Conservation (phyloP, 2,329 filamentous ascomycete species). For the Lasiodiplodia citricola region DNA sequence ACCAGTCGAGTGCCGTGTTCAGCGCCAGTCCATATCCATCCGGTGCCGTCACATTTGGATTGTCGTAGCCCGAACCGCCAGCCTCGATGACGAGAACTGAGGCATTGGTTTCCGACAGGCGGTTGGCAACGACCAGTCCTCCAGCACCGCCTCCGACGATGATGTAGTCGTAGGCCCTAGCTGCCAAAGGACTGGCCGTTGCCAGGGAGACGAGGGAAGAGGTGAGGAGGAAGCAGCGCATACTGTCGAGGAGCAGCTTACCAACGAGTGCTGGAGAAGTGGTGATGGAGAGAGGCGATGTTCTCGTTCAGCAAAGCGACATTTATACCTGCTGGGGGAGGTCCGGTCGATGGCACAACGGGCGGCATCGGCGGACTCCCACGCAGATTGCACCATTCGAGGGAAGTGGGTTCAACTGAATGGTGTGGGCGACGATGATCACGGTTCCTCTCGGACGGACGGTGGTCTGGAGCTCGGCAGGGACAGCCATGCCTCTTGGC, state of each 20-base stretch:
- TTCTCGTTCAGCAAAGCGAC: not conserved
- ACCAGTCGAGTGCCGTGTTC: constrained; percentile 47
- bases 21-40: constrained; percentile 34
- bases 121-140: constrained; percentile 56
- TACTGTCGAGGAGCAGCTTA: not conserved
- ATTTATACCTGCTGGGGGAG: not conserved
- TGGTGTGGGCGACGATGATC: not conserved
- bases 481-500: not conserved
- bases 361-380: constrained; percentile 1
- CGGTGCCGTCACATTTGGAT: constrained; percentile 38
- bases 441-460: constrained; percentile 1
- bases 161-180: constrained; percentile 35
- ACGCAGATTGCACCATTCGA: not conserved
- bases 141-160: constrained; percentile 51
- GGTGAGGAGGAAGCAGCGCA: not conserved
- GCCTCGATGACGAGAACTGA: constrained; percentile 40
- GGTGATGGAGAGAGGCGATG: not conserved
- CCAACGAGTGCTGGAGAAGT: not conserved
- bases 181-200: not conserved
- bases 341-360: not conserved
- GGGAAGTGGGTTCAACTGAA: constrained; percentile 1
- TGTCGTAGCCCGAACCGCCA: constrained; percentile 36
- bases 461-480: not conserved
- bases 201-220: not conserved
- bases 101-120: constrained; percentile 58